Conservation (phyloP, 140 eudicot species). For the Senecio squalidus region DNA sequence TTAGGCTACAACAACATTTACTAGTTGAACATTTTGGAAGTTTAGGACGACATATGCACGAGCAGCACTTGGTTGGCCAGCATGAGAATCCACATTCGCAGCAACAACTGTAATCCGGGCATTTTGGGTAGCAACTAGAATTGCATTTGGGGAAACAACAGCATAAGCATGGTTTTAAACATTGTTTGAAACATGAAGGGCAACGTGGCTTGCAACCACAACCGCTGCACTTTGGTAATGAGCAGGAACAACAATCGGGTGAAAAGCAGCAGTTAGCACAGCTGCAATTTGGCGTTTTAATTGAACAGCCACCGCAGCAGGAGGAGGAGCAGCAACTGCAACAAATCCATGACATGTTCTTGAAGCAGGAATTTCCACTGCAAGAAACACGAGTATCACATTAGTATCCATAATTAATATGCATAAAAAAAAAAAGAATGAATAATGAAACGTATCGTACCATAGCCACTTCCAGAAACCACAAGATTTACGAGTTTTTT, state of each 20-base stretch:
- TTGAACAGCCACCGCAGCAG: slow-evolving; percentile 27
- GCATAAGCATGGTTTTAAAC: not conserved
- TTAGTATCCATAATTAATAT: not conserved
- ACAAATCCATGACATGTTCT: slow-evolving; percentile 47
- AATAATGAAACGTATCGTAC: slow-evolving; percentile 25
- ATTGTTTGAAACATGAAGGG: slow-evolving; percentile 17
- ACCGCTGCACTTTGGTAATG: slow-evolving; percentile 47
- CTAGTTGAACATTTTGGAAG: slow-evolving; percentile 22
- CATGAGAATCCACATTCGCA: slow-evolving; percentile 20
- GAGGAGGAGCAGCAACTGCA: slow-evolving; percentile 41
- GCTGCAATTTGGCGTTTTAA: slow-evolving; percentile 35
- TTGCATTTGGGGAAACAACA: slow-evolving; percentile 12
- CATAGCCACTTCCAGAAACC: slow-evolving; percentile 91
- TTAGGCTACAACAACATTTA: slow-evolving; percentile 26
- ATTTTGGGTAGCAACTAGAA: slow-evolving; percentile 15
- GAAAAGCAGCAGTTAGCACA: slow-evolving; percentile 28
- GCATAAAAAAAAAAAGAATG: not conserved
- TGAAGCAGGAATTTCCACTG: slow-evolving; percentile 58
- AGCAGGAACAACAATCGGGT: slow-evolving; percentile 34
- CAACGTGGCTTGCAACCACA: slow-evolving; percentile 39
- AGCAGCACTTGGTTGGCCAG: slow-evolving; percentile 29
- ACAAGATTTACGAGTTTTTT: slow-evolving; percentile 47
- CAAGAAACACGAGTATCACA: not conserved
- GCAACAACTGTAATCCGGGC: slow-evolving; percentile 13
- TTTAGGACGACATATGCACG: slow-evolving; percentile 14